Base-by-base conservation (phyloP, 257 asterid genomes). In the Jacaranda copaia region DNA sequence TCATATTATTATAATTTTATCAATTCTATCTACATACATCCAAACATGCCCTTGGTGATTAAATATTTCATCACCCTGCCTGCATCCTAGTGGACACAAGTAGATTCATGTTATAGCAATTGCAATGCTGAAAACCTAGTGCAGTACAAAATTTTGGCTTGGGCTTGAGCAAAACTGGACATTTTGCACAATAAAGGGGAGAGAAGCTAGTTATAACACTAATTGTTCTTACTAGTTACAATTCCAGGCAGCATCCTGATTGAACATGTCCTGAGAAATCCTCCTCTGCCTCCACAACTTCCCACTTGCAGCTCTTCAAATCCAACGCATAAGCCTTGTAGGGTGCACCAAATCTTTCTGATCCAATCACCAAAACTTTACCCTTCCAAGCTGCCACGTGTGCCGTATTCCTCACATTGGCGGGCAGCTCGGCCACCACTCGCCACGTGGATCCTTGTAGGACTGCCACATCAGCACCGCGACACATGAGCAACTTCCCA, bases 201-300 rank as follows among this genome's bases (percentile, higher is more conserved):
- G 7, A 11, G 7, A 52, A 25, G 7, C 25, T 3, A 18, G 5
- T 20, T 0, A 61, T 4, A 11, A 20, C 11, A 10, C 11, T 55
- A 55, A 18, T 16, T 15, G 16, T 55, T 55, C 8, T 55, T 4
- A 2, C 14, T 3, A 12, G n/a, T n/a, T 64, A 92, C 77, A 93
- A 63, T 78, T 91, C 92, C 55, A 93, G 63, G 77, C 84, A 89
- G 70, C 93, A 89, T 53, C 91, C 98, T 0, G 94, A 85, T 79
- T 86, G 94, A 79, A 91, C 93, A 76, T 91, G 92, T 18, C 96
- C 96, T 11, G 81, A 81, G 64, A 88, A 91, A 2, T 49, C 84
- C 39, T 77, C 87, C n/a, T 73, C 79, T 19, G 68, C 78, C 42
- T 79, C 86, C 36, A 88, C 83, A 67, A 63, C 70, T 12, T 88